These are phyloP conservation scores for Globisporangium apiculatum DNA, from an alignment of 352 stramenopile species.

Conservation along the genomic window DNA sequence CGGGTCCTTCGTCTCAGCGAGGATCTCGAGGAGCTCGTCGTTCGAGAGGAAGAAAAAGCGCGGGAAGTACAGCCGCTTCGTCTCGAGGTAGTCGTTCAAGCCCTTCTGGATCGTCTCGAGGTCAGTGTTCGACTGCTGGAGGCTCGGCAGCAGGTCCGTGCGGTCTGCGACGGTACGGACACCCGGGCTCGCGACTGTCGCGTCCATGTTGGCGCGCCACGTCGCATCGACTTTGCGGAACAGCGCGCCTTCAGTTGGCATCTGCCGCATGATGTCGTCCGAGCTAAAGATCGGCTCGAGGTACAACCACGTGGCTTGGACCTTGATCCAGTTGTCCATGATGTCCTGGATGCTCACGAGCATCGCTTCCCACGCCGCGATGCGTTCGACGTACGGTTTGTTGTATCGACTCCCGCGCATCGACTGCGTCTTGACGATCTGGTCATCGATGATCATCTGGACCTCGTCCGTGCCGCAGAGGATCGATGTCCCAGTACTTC, in stretches of 20 bases:
- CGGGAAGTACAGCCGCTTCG: conserved; percentile 87
- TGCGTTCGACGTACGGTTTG: conserved; percentile 87
- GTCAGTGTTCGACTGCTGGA: conserved; percentile 87
- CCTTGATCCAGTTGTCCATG: conserved; percentile 93
- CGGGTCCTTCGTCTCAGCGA: conserved; percentile 91
- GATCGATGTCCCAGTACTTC: conserved; percentile 90
- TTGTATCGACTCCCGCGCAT: conserved; percentile 93
- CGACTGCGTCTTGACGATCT: conserved; percentile 94
- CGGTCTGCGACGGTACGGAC: conserved; percentile 76
- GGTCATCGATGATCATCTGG: conserved; percentile 92
- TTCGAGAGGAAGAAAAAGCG: conserved; percentile 93
- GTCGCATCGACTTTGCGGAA: conserved; percentile 86
- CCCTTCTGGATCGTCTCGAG: conserved; percentile 94
- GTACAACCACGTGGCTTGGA: conserved; percentile 92
- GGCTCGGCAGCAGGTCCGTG: conserved; percentile 67
- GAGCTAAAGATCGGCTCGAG: conserved; percentile 91
- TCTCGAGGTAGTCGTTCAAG: conserved; percentile 90
- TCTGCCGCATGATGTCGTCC: conserved; percentile 91
- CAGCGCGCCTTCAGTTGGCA: conserved; percentile 82
- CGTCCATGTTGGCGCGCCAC: conserved; percentile 86
- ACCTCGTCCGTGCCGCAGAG: conserved; percentile 87
- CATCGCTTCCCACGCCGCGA: conserved; percentile 87
- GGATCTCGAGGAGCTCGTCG: conserved; percentile 89
- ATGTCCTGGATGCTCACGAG: conserved; percentile 89
- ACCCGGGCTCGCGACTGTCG: conserved; percentile 65